Conservation (phyloP, 768 basidiomycete genomes). For the Polyporus arcularius region DNA sequence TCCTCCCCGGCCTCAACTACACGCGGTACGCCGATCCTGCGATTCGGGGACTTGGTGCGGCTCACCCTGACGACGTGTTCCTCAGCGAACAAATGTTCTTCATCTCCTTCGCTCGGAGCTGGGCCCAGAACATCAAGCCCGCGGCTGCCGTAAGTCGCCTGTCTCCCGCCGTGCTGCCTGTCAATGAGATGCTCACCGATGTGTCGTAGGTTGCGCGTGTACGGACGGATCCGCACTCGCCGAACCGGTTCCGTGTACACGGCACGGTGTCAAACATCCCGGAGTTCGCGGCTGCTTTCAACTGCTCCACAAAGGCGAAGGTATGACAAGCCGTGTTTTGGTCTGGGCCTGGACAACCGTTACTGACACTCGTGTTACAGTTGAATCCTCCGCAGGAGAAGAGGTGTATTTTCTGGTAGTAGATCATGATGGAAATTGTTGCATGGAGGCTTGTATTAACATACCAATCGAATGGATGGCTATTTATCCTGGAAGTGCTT, state of each 20-base stretch:
- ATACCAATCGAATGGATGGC: no score
- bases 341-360: not conserved
- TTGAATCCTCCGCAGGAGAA: constrained; percentile 82
- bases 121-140: constrained; percentile 81
- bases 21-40: constrained; percentile 51
- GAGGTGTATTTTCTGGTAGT: constrained; percentile 79
- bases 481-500: no score
- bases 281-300: constrained; percentile 87
- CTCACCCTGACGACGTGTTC: not conserved
- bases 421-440: not conserved
- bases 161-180: not conserved
- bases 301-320: constrained; percentile 75
- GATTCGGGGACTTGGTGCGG: not conserved
- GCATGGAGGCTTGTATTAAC: no score
- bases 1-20: constrained; percentile 80
- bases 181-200: not conserved
- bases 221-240: constrained; percentile 88
- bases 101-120: constrained; percentile 85
- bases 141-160: constrained; percentile 62
- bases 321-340: constrained; percentile 41
- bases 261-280: constrained; percentile 87
- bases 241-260: constrained; percentile 74
- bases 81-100: constrained; percentile 91
- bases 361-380: constrained; percentile 37
- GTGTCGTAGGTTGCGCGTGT: constrained; percentile 67